Evolutionary conservation across 2,329 filamentous ascomycete species (phyloP).

Genomic region (Balansia obtecta): DNA sequence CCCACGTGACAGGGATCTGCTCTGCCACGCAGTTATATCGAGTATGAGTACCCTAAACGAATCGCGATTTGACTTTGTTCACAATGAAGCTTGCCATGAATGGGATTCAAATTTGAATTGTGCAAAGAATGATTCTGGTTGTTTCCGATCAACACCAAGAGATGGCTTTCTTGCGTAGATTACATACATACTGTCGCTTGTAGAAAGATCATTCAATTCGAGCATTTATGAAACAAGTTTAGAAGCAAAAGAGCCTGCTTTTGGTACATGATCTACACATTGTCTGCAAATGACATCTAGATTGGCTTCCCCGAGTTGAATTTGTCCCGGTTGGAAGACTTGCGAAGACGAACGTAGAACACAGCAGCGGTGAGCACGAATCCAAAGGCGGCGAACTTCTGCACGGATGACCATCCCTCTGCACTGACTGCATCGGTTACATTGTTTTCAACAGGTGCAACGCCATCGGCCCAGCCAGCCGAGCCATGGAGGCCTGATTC

Average conservation of each 20-base stretch:
- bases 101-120: no score
- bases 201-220: neutral
- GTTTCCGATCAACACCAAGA: no score
- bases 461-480: constrained; percentile 11
- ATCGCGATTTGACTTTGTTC: neutral
- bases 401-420: constrained; percentile 23
- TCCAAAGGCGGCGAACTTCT: constrained; percentile 38
- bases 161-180: no score
- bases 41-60: no score
- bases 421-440: constrained; percentile 1
- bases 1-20: constrained; percentile 8
- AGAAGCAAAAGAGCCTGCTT: neutral
- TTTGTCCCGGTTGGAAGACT: constrained; percentile 15
- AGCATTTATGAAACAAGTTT: neutral
- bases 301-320: constrained; percentile 31
- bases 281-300: constrained; percentile 13
- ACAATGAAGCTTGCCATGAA: neutral
- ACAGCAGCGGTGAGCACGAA: constrained; percentile 34
- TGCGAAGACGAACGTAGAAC: constrained; percentile 30
- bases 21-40: neutral
- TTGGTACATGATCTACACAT: constrained; percentile 5
- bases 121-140: no score
- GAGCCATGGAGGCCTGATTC: constrained; percentile 17
- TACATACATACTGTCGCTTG: no score
- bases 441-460: constrained; percentile 7